Conservation (phyloP, 2,329 filamentous ascomycete species). For the Botrytis paeoniae region DNA sequence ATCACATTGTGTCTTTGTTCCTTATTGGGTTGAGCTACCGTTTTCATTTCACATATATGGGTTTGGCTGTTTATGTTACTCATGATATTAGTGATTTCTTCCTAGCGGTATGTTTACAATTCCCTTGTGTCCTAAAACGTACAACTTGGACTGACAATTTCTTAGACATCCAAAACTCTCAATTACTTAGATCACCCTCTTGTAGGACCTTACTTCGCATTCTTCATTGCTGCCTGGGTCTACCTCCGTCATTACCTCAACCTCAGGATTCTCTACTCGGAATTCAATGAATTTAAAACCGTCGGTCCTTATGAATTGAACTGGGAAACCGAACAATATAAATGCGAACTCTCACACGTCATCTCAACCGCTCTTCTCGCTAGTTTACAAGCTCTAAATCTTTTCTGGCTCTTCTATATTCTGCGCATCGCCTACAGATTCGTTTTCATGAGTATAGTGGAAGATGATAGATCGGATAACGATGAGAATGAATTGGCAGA, state of each 20-base stretch:
- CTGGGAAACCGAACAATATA: slow-evolving; percentile 75
- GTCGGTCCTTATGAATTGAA: slow-evolving; percentile 72
- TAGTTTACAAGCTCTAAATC: slow-evolving; percentile 67
- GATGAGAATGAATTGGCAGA: slow-evolving; percentile 45
- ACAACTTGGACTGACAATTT: not conserved
- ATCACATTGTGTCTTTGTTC: slow-evolving; percentile 83
- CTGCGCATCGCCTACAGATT: slow-evolving; percentile 71
- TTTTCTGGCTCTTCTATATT: slow-evolving; percentile 80
- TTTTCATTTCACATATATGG: slow-evolving; percentile 96
- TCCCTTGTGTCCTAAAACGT: not conserved
- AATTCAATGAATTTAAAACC: slow-evolving; percentile 71
- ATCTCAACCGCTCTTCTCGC: slow-evolving; percentile 66
- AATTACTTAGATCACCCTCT: slow-evolving; percentile 83
- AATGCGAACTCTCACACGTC: slow-evolving; percentile 65
- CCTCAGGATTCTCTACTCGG: slow-evolving; percentile 69
- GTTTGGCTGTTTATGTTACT: slow-evolving; percentile 87
- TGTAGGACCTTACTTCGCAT: slow-evolving; percentile 76
- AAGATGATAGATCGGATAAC: slow-evolving; percentile 71
- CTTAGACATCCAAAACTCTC: slow-evolving; percentile 80
- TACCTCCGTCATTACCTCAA: slow-evolving; percentile 87
- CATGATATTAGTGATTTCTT: slow-evolving; percentile 96
- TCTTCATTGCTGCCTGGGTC: slow-evolving; percentile 81
- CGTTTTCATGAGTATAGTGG: slow-evolving; percentile 55
- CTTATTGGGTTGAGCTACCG: slow-evolving; percentile 86
- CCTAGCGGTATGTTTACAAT: slow-evolving; percentile 65